Percentiles rank a stretch among this genome's conserved stretches.
Evolutionary conservation across 495 filamentous ascomycete species (phyloP).

Genomic region (Penicillium bovifimosum): DNA sequence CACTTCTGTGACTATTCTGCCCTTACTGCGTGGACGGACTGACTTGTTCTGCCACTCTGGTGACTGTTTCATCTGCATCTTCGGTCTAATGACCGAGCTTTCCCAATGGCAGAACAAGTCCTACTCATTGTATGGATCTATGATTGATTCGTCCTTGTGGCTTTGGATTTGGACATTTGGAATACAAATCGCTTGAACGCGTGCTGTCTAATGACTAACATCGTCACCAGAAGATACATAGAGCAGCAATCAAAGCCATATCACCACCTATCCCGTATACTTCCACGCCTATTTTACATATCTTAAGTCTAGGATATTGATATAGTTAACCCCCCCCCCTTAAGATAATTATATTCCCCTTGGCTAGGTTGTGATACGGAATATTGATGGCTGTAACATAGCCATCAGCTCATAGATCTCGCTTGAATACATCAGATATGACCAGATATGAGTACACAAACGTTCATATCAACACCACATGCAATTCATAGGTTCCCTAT

Average conservation of each 20-base stretch:
- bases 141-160: conserved; percentile 1
- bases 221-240: background rate
- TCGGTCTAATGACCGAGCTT: background rate
- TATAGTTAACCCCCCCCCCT: no score
- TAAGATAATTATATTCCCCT: no score
- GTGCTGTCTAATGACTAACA: background rate
- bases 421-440: background rate
- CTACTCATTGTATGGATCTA: background rate
- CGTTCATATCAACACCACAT: background rate
- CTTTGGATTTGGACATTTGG: conserved; percentile 12
- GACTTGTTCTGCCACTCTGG: background rate
- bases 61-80: background rate
- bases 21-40: background rate
- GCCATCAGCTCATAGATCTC: background rate
- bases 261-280: no score
- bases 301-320: no score
- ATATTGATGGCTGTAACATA: no score
- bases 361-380: no score
- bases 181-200: conserved; percentile 13
- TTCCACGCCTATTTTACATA: no score
- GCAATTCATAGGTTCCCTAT: conserved; percentile 23
- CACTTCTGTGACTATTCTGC: background rate
- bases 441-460: background rate
- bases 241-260: no score
- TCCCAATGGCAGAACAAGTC: background rate